A percentile compares a stretch with the other conserved stretches of the same genome.
phyloP scores from a whole-genome alignment of 495 filamentous ascomycete species.

The Collariella sp. region DNA sequence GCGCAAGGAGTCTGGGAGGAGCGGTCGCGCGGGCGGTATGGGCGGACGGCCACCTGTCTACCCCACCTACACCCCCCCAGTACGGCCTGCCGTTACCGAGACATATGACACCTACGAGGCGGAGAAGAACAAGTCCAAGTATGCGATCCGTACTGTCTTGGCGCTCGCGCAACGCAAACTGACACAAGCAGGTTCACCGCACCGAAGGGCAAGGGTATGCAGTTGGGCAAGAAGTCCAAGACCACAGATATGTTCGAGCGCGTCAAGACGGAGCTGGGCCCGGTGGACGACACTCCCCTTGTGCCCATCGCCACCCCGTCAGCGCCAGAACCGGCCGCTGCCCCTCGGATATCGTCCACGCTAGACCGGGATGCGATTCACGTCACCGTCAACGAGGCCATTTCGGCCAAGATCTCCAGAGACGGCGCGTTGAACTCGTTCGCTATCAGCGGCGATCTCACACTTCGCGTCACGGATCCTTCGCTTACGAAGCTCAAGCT shows the following conservation, averaged over 20 bases:
- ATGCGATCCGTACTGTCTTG: slow-evolving; percentile 21
- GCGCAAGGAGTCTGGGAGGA: slow-evolving; percentile 74
- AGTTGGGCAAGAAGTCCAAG: slow-evolving; percentile 96
- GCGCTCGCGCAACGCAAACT: slow-evolving; percentile 4
- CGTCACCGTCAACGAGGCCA: slow-evolving; percentile 75
- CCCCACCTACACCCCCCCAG: slow-evolving; percentile 79
- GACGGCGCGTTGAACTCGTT: slow-evolving; percentile 79
- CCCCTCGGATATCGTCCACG: slow-evolving; percentile 54
- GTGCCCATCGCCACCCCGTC: slow-evolving; percentile 57
- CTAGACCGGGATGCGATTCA: slow-evolving; percentile 73
- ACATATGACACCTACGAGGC: slow-evolving; percentile 90
- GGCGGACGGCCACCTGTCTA: slow-evolving; percentile 72
- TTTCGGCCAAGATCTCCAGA: slow-evolving; percentile 75
- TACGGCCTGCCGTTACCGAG: slow-evolving; percentile 61
- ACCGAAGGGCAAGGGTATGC: slow-evolving; percentile 93
- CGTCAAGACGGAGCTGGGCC: slow-evolving; percentile 79
- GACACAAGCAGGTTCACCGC: slow-evolving; percentile 42
- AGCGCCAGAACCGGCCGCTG: slow-evolving; percentile 45
- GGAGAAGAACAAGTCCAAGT: slow-evolving; percentile 91
- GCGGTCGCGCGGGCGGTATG: slow-evolving; percentile 41
- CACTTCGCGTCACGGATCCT: slow-evolving; percentile 78
- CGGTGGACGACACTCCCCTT: slow-evolving; percentile 65
- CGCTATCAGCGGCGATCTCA: slow-evolving; percentile 81
- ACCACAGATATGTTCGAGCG: slow-evolving; percentile 93
- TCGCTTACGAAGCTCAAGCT: slow-evolving; percentile 83